Base-by-base conservation (phyloP, 2,329 filamentous ascomycete species). In the Neofusicoccum sp. region DNA sequence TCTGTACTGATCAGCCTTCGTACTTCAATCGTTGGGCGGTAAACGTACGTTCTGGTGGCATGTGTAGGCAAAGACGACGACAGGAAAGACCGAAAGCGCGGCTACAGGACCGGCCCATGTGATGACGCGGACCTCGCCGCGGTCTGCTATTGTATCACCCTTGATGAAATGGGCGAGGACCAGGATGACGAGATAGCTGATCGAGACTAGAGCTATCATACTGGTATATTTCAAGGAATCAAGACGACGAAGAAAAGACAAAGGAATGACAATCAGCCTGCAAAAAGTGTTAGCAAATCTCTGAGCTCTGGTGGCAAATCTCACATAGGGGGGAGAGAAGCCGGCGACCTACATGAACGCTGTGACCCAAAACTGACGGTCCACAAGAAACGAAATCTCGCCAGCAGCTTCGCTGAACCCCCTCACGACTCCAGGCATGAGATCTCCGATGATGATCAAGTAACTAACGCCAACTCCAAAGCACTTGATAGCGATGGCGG, bases 21-120 rank as follows among this genome's bases (percentile, higher is more conserved):
- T 11, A 4, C 40, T 44, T 12, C 49, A 14, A n/a, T 12, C 7
- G 33, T 30, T 14, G 12, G 9, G 12, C 38, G 34, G 8, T 4
- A 6, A 14, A 71, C 85, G 66, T 78, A 95, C 91, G 73, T 99
- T 99, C 71, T 99, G 95, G 75, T 99, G 95, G 73, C 95, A 99
- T 1, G 95, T 99, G 74, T 98, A 99, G n/a, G 93, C 95, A 80
- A 99, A 99, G 2, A 99, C 91, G 61, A 98, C 93, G 58, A 99
- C 92, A 0, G 95, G 95, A 65, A 99, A 86, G 64, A 90, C 93
- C 67, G 91, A 91, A 58, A 99, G 80, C 6, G 89, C 87, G 36
- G 89, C 84, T 8, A 96, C 81, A 3, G 90, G 82, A 6, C 93
- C 91, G 44, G 86, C 88, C 88, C 91, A 96, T 63, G 85, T 79